Evolutionary conservation across 2,329 filamentous ascomycete genomes (phyloP).

Genomic region (Knufia petricola): DNA sequence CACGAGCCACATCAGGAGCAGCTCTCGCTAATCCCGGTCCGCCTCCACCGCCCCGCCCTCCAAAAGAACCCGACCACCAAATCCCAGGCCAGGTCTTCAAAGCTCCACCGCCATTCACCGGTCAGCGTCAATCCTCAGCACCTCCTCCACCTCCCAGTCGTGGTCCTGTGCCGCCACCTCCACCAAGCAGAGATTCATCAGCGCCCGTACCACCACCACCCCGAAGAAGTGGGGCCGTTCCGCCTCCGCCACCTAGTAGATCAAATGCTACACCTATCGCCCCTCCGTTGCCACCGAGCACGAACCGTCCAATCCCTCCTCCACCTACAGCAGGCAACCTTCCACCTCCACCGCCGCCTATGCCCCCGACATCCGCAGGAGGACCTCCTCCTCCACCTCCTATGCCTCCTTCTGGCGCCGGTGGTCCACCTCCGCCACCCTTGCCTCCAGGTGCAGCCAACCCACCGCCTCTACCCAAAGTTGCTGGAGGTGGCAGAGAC

Average conservation of each 20-base stretch:
- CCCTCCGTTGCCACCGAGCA: constrained; percentile 32
- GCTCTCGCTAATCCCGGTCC: constrained; percentile 47
- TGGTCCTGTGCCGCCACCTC: constrained; percentile 61
- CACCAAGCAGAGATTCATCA: constrained; percentile 41
- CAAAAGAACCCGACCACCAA: constrained; percentile 61
- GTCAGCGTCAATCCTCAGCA: constrained; percentile 50
- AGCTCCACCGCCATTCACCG: constrained; percentile 70
- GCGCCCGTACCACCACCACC: constrained; percentile 51
- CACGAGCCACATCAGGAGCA: constrained; percentile 41
- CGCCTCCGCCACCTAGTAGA: constrained; percentile 39
- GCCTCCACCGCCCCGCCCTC: constrained; percentile 57
- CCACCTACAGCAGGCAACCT: constrained; percentile 35
- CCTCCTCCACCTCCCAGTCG: constrained; percentile 59
- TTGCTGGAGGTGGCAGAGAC: constrained; percentile 29
- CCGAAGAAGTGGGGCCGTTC: constrained; percentile 38
- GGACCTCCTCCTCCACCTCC: constrained; percentile 27
- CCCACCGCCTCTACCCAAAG: constrained; percentile 36
- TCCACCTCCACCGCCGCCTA: constrained; percentile 37
- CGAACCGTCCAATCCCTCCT: constrained; percentile 32
- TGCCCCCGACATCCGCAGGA: constrained; percentile 30
- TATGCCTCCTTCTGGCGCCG: constrained; percentile 23
- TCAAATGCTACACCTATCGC: constrained; percentile 35
- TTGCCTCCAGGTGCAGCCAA: constrained; percentile 35
- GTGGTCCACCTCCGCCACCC: constrained; percentile 37
- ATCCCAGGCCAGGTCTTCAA: constrained; percentile 52